phyloP scores from a whole-genome alignment of 805 yeast genomes.

The Starmera quercuum region DNA sequence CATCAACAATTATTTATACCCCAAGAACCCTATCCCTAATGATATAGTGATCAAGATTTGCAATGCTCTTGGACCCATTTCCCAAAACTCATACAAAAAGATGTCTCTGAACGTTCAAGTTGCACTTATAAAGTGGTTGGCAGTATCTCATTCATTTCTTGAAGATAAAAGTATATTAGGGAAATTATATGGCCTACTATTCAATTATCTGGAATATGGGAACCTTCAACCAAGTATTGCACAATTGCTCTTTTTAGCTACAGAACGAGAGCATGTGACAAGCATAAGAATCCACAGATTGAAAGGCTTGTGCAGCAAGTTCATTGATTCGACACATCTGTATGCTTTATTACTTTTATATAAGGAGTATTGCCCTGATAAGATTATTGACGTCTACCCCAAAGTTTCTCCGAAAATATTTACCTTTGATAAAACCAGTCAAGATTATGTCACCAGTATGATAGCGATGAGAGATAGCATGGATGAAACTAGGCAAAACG shows the following conservation, averaged over 20 bases:
- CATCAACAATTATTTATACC: constrained; percentile 20
- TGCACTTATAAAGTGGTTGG: constrained; percentile 25
- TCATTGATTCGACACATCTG: constrained; percentile 12
- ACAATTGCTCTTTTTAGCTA: constrained; percentile 24
- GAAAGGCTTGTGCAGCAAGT: constrained; percentile 13
- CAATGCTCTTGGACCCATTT: constrained; percentile 22
- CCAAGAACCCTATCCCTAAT: constrained; percentile 20
- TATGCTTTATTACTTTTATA: constrained; percentile 15
- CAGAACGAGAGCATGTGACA: constrained; percentile 22
- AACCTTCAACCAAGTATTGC: constrained; percentile 26
- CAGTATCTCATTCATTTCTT: constrained; percentile 20
- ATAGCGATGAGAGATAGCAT: constrained; percentile 1
- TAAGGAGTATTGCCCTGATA: constrained; percentile 5
- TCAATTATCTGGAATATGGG: constrained; percentile 28
- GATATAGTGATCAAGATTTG: constrained; percentile 19
- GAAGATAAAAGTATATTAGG: constrained; percentile 11
- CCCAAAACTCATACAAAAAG: constrained; percentile 11
- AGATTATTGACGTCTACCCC: constrained; percentile 5
- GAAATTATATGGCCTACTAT: constrained; percentile 19
- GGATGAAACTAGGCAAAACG: neutral
- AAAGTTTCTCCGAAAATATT: constrained; percentile 19
- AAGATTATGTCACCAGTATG: no score
- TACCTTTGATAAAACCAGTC: constrained; percentile 5
- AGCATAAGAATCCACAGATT: constrained; percentile 21
- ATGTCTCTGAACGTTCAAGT: constrained; percentile 18